Percentiles rank a stretch among this genome's conserved stretches.
Conservation (phyloP, 2,329 filamentous ascomycete species). For the Tothia fuscella region DNA sequence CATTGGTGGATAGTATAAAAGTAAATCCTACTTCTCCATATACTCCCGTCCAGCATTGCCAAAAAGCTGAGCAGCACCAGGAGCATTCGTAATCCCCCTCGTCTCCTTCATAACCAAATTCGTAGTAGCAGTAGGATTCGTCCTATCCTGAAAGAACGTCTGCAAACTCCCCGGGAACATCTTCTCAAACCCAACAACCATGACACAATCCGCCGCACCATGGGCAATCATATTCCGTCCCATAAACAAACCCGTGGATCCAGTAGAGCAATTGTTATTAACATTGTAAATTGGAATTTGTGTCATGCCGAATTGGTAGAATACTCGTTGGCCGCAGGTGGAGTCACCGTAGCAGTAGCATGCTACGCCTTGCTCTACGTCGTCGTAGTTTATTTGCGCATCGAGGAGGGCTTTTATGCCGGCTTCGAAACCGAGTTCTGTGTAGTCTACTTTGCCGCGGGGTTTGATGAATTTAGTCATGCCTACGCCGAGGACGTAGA, state of each 20-base stretch:
- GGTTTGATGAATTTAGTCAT: constrained; percentile 99
- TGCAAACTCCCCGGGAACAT: constrained; percentile 89
- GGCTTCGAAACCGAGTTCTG: constrained; percentile 85
- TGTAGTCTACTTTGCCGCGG: constrained; percentile 85
- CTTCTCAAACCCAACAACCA: constrained; percentile 95
- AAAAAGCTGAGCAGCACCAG: constrained; percentile 84
- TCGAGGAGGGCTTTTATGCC: constrained; percentile 74
- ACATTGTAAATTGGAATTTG: constrained; percentile 94
- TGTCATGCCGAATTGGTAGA: constrained; percentile 98
- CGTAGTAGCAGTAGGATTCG: constrained; percentile 64
- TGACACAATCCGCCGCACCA: constrained; percentile 73
- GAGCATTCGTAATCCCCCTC: constrained; percentile 67
- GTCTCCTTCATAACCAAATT: constrained; percentile 72
- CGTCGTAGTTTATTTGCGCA: constrained; percentile 89
- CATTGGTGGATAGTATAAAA: not conserved
- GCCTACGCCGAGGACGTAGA: constrained; percentile 91
- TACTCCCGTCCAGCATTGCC: constrained; percentile 90
- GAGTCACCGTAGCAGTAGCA: constrained; percentile 97
- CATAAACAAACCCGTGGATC: constrained; percentile 81
- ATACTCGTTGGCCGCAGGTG: constrained; percentile 89
- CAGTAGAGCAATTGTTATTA: constrained; percentile 97
- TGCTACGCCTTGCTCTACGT: constrained; percentile 88
- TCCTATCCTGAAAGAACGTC: constrained; percentile 72
- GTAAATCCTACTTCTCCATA: constrained; percentile 76
- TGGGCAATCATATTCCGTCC: constrained; percentile 66